Evolutionary conservation across 768 basidiomycete species (phyloP).

Genomic region (Pisolithus marmoratus): DNA sequence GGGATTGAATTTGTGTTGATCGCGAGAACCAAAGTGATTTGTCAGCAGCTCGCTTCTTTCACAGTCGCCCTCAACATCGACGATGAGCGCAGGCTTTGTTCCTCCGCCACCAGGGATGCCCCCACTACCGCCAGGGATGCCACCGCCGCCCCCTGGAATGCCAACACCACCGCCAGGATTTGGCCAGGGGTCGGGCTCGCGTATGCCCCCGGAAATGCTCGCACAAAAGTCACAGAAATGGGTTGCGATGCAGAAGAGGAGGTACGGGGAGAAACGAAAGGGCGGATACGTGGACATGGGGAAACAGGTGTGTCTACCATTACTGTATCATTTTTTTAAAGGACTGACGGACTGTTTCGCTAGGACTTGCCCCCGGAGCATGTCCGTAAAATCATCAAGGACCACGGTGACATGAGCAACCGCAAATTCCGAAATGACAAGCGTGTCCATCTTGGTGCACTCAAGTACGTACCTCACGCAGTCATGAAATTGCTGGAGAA

Average conservation of each 20-base stretch:
- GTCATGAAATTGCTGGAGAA: slow-evolving; percentile 99
- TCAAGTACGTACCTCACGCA: slow-evolving; percentile 98
- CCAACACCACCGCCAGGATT: slow-evolving; percentile 29
- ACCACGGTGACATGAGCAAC: slow-evolving; percentile 99
- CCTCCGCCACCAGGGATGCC: slow-evolving; percentile 41
- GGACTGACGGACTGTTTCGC: slow-evolving; percentile 2
- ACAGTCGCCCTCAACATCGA: slow-evolving; percentile 19
- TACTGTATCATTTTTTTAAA: background rate
- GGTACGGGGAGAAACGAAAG: slow-evolving; percentile 87
- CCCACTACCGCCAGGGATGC: slow-evolving; percentile 29
- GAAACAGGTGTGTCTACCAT: slow-evolving; percentile 63
- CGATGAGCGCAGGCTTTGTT: slow-evolving; percentile 27
- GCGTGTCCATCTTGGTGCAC: slow-evolving; percentile 95
- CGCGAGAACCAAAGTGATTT: slow-evolving; percentile 6
- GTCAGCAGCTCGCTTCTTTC: slow-evolving; percentile 22
- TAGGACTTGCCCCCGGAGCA: slow-evolving; percentile 96
- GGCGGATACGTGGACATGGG: slow-evolving; percentile 90
- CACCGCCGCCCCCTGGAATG: slow-evolving; percentile 37
- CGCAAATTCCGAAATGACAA: slow-evolving; percentile 99
- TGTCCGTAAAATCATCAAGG: slow-evolving; percentile 98
- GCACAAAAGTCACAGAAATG: slow-evolving; percentile 95
- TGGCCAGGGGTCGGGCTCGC: slow-evolving; percentile 31
- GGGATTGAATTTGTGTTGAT: slow-evolving; percentile 14
- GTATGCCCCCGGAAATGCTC: slow-evolving; percentile 63
- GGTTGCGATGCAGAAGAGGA: slow-evolving; percentile 88